A percentile compares a stretch with the other conserved stretches of the same genome.
These are phyloP conservation scores for Phyllosticta ampelicida DNA, from an alignment of 2,329 filamentous ascomycete genomes.

Conservation along the genomic window DNA sequence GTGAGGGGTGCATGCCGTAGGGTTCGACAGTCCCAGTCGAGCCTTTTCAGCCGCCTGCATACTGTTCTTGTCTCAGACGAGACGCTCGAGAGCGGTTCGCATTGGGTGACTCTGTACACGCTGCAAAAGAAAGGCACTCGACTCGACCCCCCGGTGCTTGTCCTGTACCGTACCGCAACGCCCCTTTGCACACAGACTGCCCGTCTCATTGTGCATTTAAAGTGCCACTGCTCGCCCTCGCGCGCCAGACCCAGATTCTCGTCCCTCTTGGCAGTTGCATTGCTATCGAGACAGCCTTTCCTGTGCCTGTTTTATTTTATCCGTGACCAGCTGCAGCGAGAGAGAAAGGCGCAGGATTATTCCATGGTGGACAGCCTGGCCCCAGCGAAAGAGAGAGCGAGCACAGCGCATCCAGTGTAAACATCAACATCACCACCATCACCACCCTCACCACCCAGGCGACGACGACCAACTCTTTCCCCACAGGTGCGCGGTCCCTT, in stretches of 20 bases:
- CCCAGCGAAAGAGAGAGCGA: background rate
- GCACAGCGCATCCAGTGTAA: background rate
- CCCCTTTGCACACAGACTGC: conserved; percentile 9
- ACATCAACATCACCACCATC: background rate
- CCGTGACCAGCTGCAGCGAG: background rate
- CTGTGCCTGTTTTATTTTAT: conserved; percentile 3
- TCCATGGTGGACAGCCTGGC: background rate
- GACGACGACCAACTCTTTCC: too few relatives aligned
- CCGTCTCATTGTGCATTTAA: conserved; percentile 8
- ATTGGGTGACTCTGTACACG: conserved; percentile 11
- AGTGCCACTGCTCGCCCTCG: conserved; percentile 9
- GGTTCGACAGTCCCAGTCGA: background rate
- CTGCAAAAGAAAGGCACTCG: conserved; percentile 9
- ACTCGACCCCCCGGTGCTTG: conserved; percentile 3
- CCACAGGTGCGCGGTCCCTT: background rate
- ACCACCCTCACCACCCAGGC: background rate
- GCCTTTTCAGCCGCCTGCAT: conserved; percentile 11
- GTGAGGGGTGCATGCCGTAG: background rate
- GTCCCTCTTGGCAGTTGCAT: conserved; percentile 6
- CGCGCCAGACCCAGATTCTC: conserved; percentile 5
- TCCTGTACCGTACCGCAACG: conserved; percentile 7
- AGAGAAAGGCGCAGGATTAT: background rate
- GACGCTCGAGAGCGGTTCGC: conserved; percentile 11
- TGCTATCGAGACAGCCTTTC: conserved; percentile 11
- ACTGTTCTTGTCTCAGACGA: conserved; percentile 11